These are phyloP conservation scores for Penicillium sp. DNA, from an alignment of 2,329 filamentous ascomycete genomes.

Conservation along the genomic window DNA sequence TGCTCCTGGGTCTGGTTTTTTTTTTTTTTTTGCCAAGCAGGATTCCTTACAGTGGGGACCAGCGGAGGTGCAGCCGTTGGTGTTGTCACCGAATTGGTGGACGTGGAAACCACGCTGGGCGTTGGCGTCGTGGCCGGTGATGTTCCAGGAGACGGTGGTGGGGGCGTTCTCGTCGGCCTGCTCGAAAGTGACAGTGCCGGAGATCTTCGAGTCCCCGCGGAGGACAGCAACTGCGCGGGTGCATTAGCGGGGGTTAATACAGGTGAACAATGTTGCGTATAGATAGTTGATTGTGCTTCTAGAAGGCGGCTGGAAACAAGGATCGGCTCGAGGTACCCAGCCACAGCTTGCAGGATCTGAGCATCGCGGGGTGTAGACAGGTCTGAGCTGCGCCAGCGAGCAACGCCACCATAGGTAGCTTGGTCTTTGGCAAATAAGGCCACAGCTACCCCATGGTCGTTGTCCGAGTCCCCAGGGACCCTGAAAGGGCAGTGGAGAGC, in stretches of 20 bases:
- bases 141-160: constrained; percentile 90
- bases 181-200: constrained; percentile 92
- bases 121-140: constrained; percentile 89
- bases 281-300: constrained; percentile 2
- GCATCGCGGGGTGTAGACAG: not conserved
- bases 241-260: constrained; percentile 8
- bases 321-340: not conserved
- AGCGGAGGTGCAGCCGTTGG: constrained; percentile 98
- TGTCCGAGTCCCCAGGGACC: not conserved
- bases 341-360: not conserved
- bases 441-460: not conserved
- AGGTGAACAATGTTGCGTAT: not conserved
- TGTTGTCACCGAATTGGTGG: constrained; percentile 99
- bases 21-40: not conserved
- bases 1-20: not conserved
- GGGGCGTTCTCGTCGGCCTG: constrained; percentile 78
- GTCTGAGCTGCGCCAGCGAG: not conserved
- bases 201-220: constrained; percentile 96
- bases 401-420: not conserved
- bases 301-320: constrained; percentile 11
- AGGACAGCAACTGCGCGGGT: constrained; percentile 76
- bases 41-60: constrained; percentile 84
- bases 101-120: constrained; percentile 98
- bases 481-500: constrained; percentile 13
- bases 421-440: constrained; percentile 8